These are phyloP conservation scores for Fagus crenata DNA, from an alignment of 306 rosid species.

Conservation along the genomic window DNA sequence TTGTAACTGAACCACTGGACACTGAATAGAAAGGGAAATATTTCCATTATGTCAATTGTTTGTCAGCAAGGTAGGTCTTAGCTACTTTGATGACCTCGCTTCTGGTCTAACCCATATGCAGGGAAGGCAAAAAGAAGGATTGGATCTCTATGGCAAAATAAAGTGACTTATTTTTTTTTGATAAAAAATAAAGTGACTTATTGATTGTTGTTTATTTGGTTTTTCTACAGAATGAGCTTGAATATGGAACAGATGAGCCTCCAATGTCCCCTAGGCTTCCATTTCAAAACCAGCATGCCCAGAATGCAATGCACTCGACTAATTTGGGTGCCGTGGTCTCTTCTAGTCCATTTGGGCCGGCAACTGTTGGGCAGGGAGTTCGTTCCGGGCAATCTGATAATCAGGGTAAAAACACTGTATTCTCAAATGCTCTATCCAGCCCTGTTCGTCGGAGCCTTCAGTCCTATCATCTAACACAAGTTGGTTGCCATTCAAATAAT, in stretches of 20 bases:
- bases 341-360: constrained; percentile 37
- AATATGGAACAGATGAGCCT: constrained; percentile 58
- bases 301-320: constrained; percentile 34
- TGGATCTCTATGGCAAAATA: constrained; percentile 10
- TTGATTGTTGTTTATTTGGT: constrained; percentile 6
- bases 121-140: constrained; percentile 2
- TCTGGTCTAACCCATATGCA: background rate
- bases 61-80: background rate
- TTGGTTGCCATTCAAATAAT: constrained; percentile 41
- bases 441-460: constrained; percentile 71
- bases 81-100: background rate
- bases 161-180: background rate
- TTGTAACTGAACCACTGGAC: background rate
- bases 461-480: constrained; percentile 63
- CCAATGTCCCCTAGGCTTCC: constrained; percentile 65
- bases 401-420: constrained; percentile 58
- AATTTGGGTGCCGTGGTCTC: constrained; percentile 40
- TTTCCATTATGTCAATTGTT: background rate
- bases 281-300: constrained; percentile 52
- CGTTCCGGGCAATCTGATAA: constrained; percentile 59
- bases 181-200: background rate
- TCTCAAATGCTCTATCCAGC: constrained; percentile 72
- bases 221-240: constrained; percentile 64
- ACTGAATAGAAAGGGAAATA: background rate
- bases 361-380: constrained; percentile 48